Conservation (phyloP, 2,329 filamentous ascomycete genomes). For the Curvularia sp. region DNA sequence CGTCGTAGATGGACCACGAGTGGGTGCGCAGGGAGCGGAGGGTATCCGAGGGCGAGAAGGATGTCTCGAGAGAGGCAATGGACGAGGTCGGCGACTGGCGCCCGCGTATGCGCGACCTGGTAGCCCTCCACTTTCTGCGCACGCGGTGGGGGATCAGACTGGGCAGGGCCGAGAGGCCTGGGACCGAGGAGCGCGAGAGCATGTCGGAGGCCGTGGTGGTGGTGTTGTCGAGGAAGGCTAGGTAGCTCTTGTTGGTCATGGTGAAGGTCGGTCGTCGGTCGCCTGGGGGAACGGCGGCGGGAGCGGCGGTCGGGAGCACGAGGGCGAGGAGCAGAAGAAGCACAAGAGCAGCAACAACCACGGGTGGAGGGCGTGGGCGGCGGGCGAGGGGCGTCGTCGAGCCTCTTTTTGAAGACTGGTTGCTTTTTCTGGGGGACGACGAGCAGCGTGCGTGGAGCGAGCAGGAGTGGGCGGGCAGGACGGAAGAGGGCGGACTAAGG, state of each 20-base stretch:
- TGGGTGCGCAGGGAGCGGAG: constrained; percentile 77
- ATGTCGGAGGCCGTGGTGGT: constrained; percentile 39
- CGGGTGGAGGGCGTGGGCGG: not conserved
- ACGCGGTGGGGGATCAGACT: constrained; percentile 68
- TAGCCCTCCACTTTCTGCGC: constrained; percentile 68
- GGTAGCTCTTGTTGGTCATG: constrained; percentile 47
- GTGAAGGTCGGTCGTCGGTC: constrained; percentile 6
- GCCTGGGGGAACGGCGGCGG: constrained; percentile 6
- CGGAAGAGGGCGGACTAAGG: constrained; percentile 33
- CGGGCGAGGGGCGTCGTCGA: not conserved
- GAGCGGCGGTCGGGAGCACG: not conserved
- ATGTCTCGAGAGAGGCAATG: constrained; percentile 79
- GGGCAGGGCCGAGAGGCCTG: constrained; percentile 58
- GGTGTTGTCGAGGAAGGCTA: constrained; percentile 43
- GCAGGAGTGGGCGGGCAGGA: constrained; percentile 17
- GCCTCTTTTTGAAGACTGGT: not conserved
- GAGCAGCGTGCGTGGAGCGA: not conserved
- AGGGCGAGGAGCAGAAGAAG: not conserved
- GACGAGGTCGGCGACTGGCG: constrained; percentile 72
- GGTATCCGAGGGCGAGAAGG: constrained; percentile 80
- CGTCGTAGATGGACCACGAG: constrained; percentile 81
- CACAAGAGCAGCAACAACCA: constrained; percentile 29
- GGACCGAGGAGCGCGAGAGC: constrained; percentile 53
- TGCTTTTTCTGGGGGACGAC: not conserved
- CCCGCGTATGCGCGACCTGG: constrained; percentile 69